These are phyloP conservation scores for Quercus glauca DNA, from an alignment of 306 rosid genomes.

Conservation along the genomic window DNA sequence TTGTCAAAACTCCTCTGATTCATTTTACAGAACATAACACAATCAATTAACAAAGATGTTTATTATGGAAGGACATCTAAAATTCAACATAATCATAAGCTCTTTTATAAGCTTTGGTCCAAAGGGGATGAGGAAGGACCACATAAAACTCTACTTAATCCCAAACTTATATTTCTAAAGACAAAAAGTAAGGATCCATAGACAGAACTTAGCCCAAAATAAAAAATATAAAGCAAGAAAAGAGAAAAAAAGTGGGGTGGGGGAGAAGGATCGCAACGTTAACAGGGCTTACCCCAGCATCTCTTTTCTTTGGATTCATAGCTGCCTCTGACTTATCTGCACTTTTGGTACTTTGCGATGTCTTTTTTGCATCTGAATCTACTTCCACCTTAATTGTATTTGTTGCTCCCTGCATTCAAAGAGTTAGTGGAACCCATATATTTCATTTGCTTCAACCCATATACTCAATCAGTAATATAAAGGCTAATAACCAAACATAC, in stretches of 20 bases:
- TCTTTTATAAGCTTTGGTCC: too few species aligned
- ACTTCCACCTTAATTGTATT: slow-evolving; percentile 34
- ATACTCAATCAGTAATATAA: neutral
- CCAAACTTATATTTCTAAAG: too few species aligned
- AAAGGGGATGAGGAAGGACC: too few species aligned
- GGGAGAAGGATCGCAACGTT: too few species aligned
- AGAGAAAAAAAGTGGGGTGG: neutral
- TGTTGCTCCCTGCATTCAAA: slow-evolving; percentile 41
- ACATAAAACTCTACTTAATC: too few species aligned
- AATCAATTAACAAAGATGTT: too few species aligned
- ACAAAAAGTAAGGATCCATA: too few species aligned
- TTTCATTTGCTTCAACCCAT: neutral
- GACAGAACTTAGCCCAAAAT: neutral
- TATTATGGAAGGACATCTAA: too few species aligned
- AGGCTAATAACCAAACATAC: neutral
- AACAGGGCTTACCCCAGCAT: slow-evolving; percentile 43
- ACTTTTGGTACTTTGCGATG: slow-evolving; percentile 50
- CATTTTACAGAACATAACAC: too few species aligned
- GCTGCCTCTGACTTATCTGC: slow-evolving; percentile 45
- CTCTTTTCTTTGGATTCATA: slow-evolving; percentile 45
- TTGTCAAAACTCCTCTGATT: too few species aligned
- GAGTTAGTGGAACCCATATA: neutral
- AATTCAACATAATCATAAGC: too few species aligned
- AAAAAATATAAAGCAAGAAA: neutral
- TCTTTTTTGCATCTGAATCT: slow-evolving; percentile 56